A percentile compares a stretch with the other conserved stretches of the same genome.
Conservation (phyloP, 1,284 basidiomycete species). For the Inonotus obliquus region DNA sequence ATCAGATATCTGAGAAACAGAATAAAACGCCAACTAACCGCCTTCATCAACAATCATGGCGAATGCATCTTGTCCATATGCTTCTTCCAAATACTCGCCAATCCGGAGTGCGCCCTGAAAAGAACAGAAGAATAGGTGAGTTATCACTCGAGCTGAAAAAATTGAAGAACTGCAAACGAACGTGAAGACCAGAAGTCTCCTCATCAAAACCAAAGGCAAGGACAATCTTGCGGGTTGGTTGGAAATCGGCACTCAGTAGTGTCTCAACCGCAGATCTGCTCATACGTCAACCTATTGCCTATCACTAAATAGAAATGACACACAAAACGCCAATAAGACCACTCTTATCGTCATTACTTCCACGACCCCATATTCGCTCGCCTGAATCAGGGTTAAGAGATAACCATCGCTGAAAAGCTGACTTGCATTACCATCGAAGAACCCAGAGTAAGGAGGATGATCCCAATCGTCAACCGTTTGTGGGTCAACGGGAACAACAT, state of each 20-base stretch:
- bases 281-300: background rate
- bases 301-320: background rate
- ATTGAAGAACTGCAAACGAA: conserved; percentile 17
- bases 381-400: conserved; percentile 17
- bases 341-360: conserved; percentile 36
- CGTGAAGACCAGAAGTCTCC: conserved; percentile 42
- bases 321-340: conserved; percentile 33
- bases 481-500: conserved; percentile 41
- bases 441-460: conserved; percentile 39
- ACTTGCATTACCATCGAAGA: conserved; percentile 32
- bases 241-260: conserved; percentile 33
- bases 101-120: conserved; percentile 32
- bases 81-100: conserved; percentile 35
- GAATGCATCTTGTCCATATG: conserved; percentile 49
- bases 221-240: conserved; percentile 37
- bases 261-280: conserved; percentile 34
- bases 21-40: conserved; percentile 23
- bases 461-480: conserved; percentile 36
- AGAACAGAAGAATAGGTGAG: background rate
- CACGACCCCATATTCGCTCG: conserved; percentile 37
- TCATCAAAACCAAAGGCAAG: conserved; percentile 50
- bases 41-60: conserved; percentile 49
- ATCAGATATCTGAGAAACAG: conserved; percentile 4
- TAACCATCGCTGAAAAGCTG: background rate
- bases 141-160: background rate